Base-by-base conservation (phyloP, 768 basidiomycete species). In the Suillus luteus region DNA sequence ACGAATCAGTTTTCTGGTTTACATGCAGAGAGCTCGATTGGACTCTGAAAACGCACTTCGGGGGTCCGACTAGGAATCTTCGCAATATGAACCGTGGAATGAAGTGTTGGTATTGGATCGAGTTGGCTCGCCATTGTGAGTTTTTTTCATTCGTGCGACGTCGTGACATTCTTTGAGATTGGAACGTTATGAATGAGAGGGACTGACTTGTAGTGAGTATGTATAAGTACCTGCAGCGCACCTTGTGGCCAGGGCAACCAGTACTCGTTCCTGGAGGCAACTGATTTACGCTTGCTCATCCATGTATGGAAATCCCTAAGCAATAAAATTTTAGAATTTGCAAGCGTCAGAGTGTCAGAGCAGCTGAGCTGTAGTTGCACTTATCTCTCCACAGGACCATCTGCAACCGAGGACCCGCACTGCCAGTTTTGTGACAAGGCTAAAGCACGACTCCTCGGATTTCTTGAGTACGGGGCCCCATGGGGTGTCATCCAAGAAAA, bases 71-170 rank as follows among this genome's bases (percentile, higher is more conserved):
- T 60, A 60, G 59, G 38, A 54, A 63, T 17, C 35, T 35, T 46
- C 59, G 65, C 5, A 64, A 33, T 31, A 66, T 60, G 49, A 66
- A 66, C 15, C 65, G 59, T 40, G 62, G 62, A 38, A 66, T 66
- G 37, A 60, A 60, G 37, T 66, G 65, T 11, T 66, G 65, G 31
- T 57, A 66, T 37, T 66, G 65, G 27, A 57, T 19, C 11, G 33
- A 12, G 12, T 55, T 22, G 54, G 5, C 19, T n/a, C 12, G n/a
- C 54, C 9, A n/a, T n/a, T n/a, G n/a, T n/a, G n/a, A n/a, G n/a
- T n/a, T n/a, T n/a, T n/a, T n/a, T n/a, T n/a, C n/a, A n/a, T n/a
- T n/a, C n/a, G n/a, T n/a, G n/a, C n/a, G n/a, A n/a, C n/a, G n/a
- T 37, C 3, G 33, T 37, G 33, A n/a, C 54, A 35, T 35, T n/a